A percentile compares a stretch with the other conserved stretches of the same genome.
Evolutionary conservation across 257 asterid species (phyloP).

Genomic region (Craterostigma plantagineum): DNA sequence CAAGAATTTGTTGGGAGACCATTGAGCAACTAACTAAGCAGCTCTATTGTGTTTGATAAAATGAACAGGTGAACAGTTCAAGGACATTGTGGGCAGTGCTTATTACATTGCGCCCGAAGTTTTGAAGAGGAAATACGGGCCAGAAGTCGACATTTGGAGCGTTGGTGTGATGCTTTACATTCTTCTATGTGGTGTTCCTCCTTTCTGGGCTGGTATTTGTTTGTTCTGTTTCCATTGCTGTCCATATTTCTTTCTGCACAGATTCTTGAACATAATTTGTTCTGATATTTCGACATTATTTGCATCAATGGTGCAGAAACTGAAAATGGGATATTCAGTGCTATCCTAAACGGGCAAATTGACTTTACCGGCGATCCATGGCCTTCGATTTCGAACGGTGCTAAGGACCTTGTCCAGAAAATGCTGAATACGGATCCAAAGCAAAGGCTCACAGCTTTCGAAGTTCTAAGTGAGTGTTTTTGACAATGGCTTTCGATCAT

Average conservation of each 20-base stretch:
- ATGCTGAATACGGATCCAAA: slow-evolving; percentile 68
- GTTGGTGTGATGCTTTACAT: slow-evolving; percentile 85
- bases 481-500: neutral
- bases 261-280: no score
- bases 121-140: slow-evolving; percentile 77
- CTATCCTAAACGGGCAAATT: slow-evolving; percentile 62
- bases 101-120: slow-evolving; percentile 96
- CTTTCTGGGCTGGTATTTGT: slow-evolving; percentile 73
- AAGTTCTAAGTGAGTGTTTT: slow-evolving; percentile 62
- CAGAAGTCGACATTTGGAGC: slow-evolving; percentile 95
- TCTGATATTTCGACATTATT: no score
- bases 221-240: neutral
- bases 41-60: neutral
- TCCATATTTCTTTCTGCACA: no score
- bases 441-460: slow-evolving; percentile 69
- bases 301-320: no score
- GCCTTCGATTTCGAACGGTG: slow-evolving; percentile 82
- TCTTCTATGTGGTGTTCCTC: slow-evolving; percentile 88
- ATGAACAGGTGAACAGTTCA: slow-evolving; percentile 54
- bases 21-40: neutral
- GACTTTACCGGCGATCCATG: slow-evolving; percentile 85
- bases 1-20: no score
- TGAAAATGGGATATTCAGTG: slow-evolving; percentile 84
- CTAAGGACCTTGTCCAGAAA: slow-evolving; percentile 79
- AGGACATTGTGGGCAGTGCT: slow-evolving; percentile 94